These are phyloP conservation scores for Schrenkiella parvula DNA, from an alignment of 345 rosid species.

Conservation along the genomic window DNA sequence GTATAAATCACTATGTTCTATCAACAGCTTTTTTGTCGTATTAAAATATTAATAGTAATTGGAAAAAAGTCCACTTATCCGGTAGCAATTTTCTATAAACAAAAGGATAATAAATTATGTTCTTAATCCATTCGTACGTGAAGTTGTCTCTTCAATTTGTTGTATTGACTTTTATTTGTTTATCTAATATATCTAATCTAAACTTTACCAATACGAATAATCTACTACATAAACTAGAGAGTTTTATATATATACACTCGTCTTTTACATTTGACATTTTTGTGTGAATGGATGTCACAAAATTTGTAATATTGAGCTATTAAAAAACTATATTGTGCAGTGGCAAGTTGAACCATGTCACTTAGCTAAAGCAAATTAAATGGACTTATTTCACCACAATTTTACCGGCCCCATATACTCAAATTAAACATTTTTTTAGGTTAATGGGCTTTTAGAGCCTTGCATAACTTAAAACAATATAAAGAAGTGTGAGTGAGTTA, in stretches of 20 bases:
- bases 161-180: not conserved
- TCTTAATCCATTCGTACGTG: not conserved
- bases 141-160: not conserved
- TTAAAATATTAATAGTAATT: not conserved
- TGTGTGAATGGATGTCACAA: not conserved
- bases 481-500: not conserved
- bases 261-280: constrained; percentile 4
- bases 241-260: not conserved
- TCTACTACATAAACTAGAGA: not conserved
- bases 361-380: not conserved
- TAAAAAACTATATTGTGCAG: not conserved
- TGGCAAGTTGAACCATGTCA: not conserved
- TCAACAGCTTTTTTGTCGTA: too few relatives aligned
- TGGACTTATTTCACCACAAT: not conserved
- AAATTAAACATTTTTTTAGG: not conserved
- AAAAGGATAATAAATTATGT: not conserved
- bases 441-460: not conserved
- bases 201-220: not conserved
- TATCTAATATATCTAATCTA: not conserved
- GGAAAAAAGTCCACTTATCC: not conserved
- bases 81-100: not conserved
- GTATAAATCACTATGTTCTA: too few relatives aligned
- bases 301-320: not conserved
- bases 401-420: not conserved
- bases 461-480: not conserved